Conservation (phyloP, 169 alveolate species). For the Plasmodium falciparum region DNA sequence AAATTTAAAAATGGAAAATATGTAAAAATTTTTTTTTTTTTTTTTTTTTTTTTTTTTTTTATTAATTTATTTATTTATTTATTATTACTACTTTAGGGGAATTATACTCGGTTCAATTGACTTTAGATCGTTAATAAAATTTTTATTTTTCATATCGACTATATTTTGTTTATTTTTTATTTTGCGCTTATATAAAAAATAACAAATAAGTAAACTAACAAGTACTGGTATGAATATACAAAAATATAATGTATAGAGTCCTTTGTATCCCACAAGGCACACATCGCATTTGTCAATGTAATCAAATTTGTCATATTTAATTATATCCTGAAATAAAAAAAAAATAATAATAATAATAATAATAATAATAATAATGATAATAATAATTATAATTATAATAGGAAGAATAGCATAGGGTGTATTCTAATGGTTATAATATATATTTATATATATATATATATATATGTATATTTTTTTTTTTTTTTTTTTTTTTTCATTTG, state of each 20-base stretch:
- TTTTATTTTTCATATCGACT: conserved; percentile 4
- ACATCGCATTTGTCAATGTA: conserved; percentile 41
- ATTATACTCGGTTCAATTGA: conserved; percentile 44
- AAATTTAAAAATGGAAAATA: neutral
- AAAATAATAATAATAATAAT: too few species aligned
- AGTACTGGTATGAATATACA: conserved; percentile 61
- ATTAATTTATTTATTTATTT: too few species aligned
- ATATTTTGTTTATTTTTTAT: conserved; percentile 2
- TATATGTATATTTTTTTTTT: too few species aligned
- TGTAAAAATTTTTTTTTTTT: neutral
- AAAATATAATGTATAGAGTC: conserved; percentile 51
- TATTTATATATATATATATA: too few species aligned
- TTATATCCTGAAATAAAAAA: conserved; percentile 31
- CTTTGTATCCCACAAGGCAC: conserved; percentile 61
- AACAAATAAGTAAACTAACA: conserved; percentile 50
- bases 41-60: too few species aligned
- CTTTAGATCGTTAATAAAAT: neutral
- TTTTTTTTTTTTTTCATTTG: too few species aligned
- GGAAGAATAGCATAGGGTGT: too few species aligned
- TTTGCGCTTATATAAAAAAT: conserved; percentile 21
- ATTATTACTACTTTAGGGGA: conserved; percentile 6
- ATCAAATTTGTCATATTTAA: conserved; percentile 33
- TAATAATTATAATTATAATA: too few species aligned
- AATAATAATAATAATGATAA: too few species aligned
- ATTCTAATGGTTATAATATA: too few species aligned